These are phyloP conservation scores for Colletotrichum sp. DNA, from an alignment of 2,329 filamentous ascomycete genomes.

Conservation along the genomic window DNA sequence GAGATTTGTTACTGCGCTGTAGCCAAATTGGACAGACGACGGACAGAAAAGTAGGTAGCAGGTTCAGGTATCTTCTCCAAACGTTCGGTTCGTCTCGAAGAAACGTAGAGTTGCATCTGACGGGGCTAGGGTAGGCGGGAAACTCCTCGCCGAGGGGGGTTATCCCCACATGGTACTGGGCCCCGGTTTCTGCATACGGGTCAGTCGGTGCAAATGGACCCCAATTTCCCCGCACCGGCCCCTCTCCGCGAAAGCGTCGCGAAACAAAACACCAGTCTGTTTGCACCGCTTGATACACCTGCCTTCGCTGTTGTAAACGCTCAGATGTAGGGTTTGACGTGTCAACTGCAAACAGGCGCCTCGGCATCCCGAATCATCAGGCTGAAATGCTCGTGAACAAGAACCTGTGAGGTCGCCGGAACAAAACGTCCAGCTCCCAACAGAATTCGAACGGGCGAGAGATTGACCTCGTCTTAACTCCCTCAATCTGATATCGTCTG, in stretches of 20 bases:
- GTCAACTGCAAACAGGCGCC: neutral
- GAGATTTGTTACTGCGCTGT: neutral
- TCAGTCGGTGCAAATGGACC: neutral
- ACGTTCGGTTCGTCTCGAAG: neutral
- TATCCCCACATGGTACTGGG: neutral
- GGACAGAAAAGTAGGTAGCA: neutral
- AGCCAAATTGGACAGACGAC: neutral
- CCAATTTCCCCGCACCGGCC: constrained; percentile 13
- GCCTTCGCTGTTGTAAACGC: neutral
- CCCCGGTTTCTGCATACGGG: constrained; percentile 1
- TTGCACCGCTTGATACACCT: neutral
- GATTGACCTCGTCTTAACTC: neutral
- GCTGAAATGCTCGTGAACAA: neutral
- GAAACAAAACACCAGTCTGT: neutral
- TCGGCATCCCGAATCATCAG: neutral
- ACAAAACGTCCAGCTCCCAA: neutral
- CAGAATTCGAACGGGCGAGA: neutral
- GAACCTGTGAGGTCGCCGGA: neutral
- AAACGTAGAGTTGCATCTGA: neutral
- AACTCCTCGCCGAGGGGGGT: neutral
- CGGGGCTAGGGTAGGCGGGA: neutral
- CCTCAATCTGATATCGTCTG: neutral
- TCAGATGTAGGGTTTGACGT: neutral
- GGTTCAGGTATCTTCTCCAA: neutral
- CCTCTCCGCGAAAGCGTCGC: neutral